Evolutionary conservation across 441 rosid genomes (phyloP), one percentile per base, ranked within the genome.

Genomic region (Erysimum pusillum): DNA sequence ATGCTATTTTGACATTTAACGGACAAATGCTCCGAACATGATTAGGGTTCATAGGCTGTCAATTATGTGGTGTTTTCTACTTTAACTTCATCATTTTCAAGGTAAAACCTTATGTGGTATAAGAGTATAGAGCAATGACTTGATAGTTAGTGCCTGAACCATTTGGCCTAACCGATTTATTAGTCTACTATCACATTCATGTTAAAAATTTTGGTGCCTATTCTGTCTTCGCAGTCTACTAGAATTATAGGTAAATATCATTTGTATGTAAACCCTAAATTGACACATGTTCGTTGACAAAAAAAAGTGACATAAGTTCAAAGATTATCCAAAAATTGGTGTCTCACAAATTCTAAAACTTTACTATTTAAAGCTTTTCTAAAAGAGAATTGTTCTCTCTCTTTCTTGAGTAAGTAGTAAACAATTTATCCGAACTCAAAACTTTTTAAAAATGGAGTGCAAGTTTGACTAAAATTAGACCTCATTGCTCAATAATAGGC

Each of bases 21-120:
- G 63, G 25, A 53, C 36, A 73, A 63, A 54, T 73, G 56, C 44
- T 63, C 32, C 54, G 70, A 73, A 73, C 71, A 63, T 63, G 70
- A 32, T 18, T 63, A 53, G 63, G 46, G 36, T 63, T 73, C 70
- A 31, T 73, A 25, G 46, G 63, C 57, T 73, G 64, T 73, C 77
- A 73, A 42, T 42, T 73, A 6, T 41, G 8, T 10, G 1, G 12
- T 53, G 64, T 52, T 42, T 53, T 63, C 42, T 39, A 49, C 56
- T 49, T 41, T 32, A 34, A 44, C 32, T 69, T 68, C 62, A 52
- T 52, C 49, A 7, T 11, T 69, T 52, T 68, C 9, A 41, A 31
- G 51, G 35, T 66, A 22, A 58, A 35, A 65, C 57, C 31, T 28
- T 35, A 8, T 42, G 20, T 42, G 63, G 39, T 20, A 12, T 48